Evolutionary conservation across 345 rosid species (phyloP).

Genomic region (Dipteronia sinensis): DNA sequence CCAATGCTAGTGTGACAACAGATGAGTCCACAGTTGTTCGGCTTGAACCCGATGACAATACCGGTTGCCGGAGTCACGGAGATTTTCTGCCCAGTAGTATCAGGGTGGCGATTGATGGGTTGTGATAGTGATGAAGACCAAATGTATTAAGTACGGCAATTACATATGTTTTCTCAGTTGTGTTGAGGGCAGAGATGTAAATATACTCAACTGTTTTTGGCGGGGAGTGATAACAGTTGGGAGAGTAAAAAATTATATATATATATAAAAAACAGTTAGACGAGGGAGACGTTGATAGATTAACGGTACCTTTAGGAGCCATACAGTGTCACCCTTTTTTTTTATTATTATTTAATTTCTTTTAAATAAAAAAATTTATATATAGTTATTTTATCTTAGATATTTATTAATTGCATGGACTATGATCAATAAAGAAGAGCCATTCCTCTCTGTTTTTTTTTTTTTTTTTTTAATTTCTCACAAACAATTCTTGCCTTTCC

Average conservation of each 20-base stretch:
- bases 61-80: slow-evolving; percentile 37
- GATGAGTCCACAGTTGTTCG: slow-evolving; percentile 43
- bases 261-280: slow-evolving; percentile 26
- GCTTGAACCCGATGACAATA: slow-evolving; percentile 54
- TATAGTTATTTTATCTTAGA: slow-evolving; percentile 23
- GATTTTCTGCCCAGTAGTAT: slow-evolving; percentile 65
- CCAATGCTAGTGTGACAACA: background rate
- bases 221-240: slow-evolving; percentile 41
- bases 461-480: background rate
- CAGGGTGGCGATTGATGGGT: slow-evolving; percentile 54
- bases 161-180: slow-evolving; percentile 11
- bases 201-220: slow-evolving; percentile 60
- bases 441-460: slow-evolving; percentile 21
- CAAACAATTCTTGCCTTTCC: background rate
- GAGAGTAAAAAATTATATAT: slow-evolving; percentile 3
- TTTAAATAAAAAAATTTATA: slow-evolving; percentile 16
- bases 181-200: slow-evolving; percentile 52
- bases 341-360: slow-evolving; percentile 34
- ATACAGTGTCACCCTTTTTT: slow-evolving; percentile 22
- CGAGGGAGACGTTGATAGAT: slow-evolving; percentile 43
- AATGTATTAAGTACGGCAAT: background rate
- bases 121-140: slow-evolving; percentile 22
- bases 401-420: slow-evolving; percentile 29
- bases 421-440: slow-evolving; percentile 35
- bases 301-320: slow-evolving; percentile 27